Evolutionary conservation across 768 basidiomycete genomes (phyloP).

Genomic region (Agaricus subrufescens): DNA sequence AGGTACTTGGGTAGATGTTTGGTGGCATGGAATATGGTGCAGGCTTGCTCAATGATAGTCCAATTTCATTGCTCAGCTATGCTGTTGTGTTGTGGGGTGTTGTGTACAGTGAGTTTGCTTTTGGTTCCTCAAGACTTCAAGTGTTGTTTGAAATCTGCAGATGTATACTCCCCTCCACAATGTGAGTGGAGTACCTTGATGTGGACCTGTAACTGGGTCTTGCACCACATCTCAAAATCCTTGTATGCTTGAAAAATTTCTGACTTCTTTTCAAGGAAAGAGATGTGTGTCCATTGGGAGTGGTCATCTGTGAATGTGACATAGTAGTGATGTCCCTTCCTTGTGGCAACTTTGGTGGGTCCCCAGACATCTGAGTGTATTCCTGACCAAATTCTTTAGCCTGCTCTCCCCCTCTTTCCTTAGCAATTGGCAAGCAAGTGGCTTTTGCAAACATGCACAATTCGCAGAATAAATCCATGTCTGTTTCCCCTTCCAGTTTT

Average conservation of each 20-base stretch:
- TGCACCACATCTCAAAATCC: constrained; percentile 22
- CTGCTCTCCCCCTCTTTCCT: constrained; percentile 18
- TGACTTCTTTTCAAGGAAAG: constrained; percentile 14
- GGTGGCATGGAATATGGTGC: constrained; percentile 24
- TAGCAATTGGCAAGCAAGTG: constrained; percentile 25
- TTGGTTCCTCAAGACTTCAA: constrained; percentile 27
- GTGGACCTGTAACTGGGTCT: constrained; percentile 18
- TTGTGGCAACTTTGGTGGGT: constrained; percentile 19
- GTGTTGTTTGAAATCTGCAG: constrained; percentile 20
- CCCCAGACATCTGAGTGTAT: constrained; percentile 37
- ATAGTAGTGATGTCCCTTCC: constrained; percentile 21
- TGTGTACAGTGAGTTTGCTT: constrained; percentile 18
- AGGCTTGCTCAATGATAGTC: constrained; percentile 23
- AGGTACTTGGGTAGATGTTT: constrained; percentile 22
- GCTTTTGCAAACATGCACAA: constrained; percentile 23
- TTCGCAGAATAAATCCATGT: constrained; percentile 12
- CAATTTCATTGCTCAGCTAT: constrained; percentile 28
- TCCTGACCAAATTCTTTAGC: constrained; percentile 14
- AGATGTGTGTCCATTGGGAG: constrained; percentile 10
- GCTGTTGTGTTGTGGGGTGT: constrained; percentile 11
- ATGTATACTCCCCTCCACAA: constrained; percentile 33
- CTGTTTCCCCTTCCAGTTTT: constrained; percentile 19
- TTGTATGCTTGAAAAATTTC: constrained; percentile 21
- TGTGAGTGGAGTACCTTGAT: constrained; percentile 30
- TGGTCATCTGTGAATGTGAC: constrained; percentile 27